A percentile compares a stretch with the other conserved stretches of the same genome.
Evolutionary conservation across 176 grass and related monocot genomes (phyloP).

Genomic region (Carex kokanica): DNA sequence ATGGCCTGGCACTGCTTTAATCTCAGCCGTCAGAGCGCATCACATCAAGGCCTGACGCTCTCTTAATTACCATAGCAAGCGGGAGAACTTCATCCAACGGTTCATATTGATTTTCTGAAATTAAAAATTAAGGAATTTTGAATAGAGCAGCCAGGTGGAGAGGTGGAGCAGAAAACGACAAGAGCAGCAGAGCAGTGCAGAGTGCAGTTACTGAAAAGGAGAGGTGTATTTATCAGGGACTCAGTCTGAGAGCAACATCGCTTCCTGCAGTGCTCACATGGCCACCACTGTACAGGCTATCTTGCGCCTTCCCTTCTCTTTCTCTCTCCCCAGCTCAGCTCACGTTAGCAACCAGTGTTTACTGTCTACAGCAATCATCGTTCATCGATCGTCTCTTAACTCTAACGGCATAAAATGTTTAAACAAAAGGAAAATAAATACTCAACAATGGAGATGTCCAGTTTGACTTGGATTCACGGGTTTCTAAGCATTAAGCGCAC

Average conservation of each 20-base stretch:
- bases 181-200: background rate
- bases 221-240: slow-evolving; percentile 24
- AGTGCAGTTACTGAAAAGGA: slow-evolving; percentile 24
- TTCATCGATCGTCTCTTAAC: no score
- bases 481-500: slow-evolving; percentile 19
- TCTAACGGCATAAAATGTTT: background rate
- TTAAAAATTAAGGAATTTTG: no score
- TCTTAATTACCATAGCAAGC: no score
- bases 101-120: background rate
- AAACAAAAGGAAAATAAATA: no score
- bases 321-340: background rate
- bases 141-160: no score
- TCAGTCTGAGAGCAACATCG: background rate
- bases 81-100: slow-evolving; percentile 16
- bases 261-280: slow-evolving; percentile 12
- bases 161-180: slow-evolving; percentile 12
- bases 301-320: background rate
- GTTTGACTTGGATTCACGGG: slow-evolving; percentile 37
- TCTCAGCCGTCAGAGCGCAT: background rate
- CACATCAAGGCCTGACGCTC: slow-evolving; percentile 11
- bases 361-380: background rate
- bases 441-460: background rate
- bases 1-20: background rate
- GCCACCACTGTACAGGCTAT: slow-evolving; percentile 25
- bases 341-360: background rate